These are phyloP conservation scores for Trichothecium sympodiale DNA, from an alignment of 2,329 filamentous ascomycete genomes.

Conservation along the genomic window DNA sequence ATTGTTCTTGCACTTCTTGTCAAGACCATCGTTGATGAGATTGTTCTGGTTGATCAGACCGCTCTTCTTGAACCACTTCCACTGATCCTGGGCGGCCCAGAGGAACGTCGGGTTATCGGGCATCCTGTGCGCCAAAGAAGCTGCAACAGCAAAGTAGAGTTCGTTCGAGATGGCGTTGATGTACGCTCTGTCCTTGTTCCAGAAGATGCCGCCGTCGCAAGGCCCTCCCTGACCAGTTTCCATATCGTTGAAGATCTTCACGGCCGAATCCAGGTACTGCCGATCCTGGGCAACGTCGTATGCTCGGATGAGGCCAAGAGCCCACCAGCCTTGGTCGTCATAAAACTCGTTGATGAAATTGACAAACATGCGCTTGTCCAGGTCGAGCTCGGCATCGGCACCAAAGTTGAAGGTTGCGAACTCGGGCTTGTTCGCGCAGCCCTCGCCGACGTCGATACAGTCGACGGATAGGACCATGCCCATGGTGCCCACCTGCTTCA, in stretches of 20 bases:
- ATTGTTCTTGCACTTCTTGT: slow-evolving; percentile 38
- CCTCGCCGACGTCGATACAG: slow-evolving; percentile 15
- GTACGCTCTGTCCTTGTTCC: slow-evolving; percentile 39
- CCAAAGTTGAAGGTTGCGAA: slow-evolving; percentile 19
- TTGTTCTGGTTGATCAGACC: slow-evolving; percentile 40
- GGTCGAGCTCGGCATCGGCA: slow-evolving; percentile 9
- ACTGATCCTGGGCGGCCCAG: slow-evolving; percentile 36
- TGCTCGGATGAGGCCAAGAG: slow-evolving; percentile 43
- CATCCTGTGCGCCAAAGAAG: slow-evolving; percentile 39
- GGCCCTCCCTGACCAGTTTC: slow-evolving; percentile 30
- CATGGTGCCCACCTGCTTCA: slow-evolving; percentile 23
- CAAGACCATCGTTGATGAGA: slow-evolving; percentile 44
- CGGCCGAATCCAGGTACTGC: slow-evolving; percentile 42
- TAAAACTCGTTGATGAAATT: slow-evolving; percentile 42
- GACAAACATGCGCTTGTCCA: slow-evolving; percentile 10
- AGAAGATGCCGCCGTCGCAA: slow-evolving; percentile 45
- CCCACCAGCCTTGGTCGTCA: slow-evolving; percentile 57
- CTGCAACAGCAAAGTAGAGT: slow-evolving; percentile 41
- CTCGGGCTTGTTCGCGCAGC: slow-evolving; percentile 20
- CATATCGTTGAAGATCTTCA: slow-evolving; percentile 45
- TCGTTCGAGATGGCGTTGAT: slow-evolving; percentile 49
- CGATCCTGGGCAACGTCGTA: slow-evolving; percentile 41
- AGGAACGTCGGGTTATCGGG: slow-evolving; percentile 28
- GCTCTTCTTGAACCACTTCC: slow-evolving; percentile 39
- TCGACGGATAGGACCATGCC: slow-evolving; percentile 28